Percentiles rank a stretch among this genome's conserved stretches.
Conservation (phyloP, 2,329 filamentous ascomycete species). For the Chrysosphaeria jannelii region DNA sequence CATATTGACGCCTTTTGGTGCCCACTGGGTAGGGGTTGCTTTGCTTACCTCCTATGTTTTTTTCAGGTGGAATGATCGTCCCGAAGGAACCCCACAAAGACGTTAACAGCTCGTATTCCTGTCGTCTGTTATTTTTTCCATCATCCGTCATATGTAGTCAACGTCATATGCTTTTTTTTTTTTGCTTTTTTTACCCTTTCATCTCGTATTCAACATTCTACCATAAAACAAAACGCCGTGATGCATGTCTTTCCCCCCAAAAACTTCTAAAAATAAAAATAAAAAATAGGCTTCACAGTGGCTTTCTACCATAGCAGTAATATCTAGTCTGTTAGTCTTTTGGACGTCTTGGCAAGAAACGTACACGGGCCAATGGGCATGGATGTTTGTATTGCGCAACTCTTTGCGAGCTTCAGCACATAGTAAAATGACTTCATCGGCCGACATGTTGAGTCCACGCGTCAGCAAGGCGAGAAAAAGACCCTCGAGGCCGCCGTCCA, state of each 20-base stretch:
- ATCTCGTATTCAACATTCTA: no score
- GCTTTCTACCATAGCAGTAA: conserved; percentile 3
- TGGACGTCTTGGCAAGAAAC: conserved; percentile 1
- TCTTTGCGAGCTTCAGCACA: conserved; percentile 5
- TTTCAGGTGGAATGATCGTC: no score
- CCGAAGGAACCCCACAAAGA: no score
- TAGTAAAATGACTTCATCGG: conserved; percentile 6
- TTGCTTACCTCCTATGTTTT: no score
- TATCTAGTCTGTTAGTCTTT: not conserved
- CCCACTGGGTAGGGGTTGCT: no score
- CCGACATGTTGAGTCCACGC: conserved; percentile 6
- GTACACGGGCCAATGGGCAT: conserved; percentile 7
- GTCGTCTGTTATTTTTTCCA: no score
- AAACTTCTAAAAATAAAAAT: not conserved
- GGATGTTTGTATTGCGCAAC: conserved; percentile 5
- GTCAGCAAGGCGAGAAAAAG: conserved; percentile 8
- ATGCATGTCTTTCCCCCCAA: not conserved
- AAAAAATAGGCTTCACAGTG: conserved; percentile 1
- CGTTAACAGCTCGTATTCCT: no score
- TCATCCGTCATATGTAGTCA: no score
- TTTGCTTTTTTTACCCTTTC: no score
- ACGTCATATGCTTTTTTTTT: no score
- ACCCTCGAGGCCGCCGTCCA: conserved; percentile 7
- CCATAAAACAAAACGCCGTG: not conserved
- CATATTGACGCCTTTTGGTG: no score